A percentile compares a stretch with the other conserved stretches of the same genome.
Conservation (phyloP, 352 stramenopile genomes). For the Globisporangium cylindrosporum region DNA sequence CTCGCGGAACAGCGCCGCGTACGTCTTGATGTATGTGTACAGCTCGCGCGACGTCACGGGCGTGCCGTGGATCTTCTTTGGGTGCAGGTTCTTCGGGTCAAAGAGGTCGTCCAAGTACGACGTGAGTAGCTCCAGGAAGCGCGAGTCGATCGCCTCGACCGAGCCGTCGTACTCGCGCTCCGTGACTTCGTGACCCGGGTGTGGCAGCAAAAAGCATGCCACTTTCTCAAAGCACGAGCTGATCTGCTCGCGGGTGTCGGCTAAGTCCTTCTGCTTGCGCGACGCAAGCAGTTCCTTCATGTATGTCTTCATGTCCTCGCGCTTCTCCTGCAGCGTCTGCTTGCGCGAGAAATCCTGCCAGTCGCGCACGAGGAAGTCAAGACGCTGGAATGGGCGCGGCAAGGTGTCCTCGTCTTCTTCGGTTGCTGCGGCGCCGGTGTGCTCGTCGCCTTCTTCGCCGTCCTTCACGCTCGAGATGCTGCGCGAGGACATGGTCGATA, state of each 20-base stretch:
- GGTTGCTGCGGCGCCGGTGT: slow-evolving; percentile 23
- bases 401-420: slow-evolving; percentile 25
- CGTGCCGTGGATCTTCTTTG: slow-evolving; percentile 95
- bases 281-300: slow-evolving; percentile 91
- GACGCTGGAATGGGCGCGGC: slow-evolving; percentile 94
- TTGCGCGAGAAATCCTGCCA: slow-evolving; percentile 97
- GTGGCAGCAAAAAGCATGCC: slow-evolving; percentile 94
- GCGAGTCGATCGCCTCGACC: slow-evolving; percentile 91
- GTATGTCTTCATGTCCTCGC: slow-evolving; percentile 94
- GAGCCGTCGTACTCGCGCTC: slow-evolving; percentile 97
- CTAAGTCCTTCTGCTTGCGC: slow-evolving; percentile 92
- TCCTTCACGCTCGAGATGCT: slow-evolving; percentile 23
- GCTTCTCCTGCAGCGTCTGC: slow-evolving; percentile 86
- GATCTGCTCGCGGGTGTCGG: slow-evolving; percentile 96
- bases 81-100: slow-evolving; percentile 68
- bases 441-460: slow-evolving; percentile 22
- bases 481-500: slow-evolving; percentile 34
- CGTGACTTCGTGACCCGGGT: slow-evolving; percentile 96
- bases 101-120: slow-evolving; percentile 96
- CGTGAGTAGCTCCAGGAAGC: slow-evolving; percentile 94
- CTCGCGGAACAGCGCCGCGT: slow-evolving; percentile 95
- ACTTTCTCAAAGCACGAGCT: slow-evolving; percentile 95
- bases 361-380: slow-evolving; percentile 99
- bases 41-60: slow-evolving; percentile 93
- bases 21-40: slow-evolving; percentile 95